Base-by-base conservation (phyloP, 306 rosid genomes). In the Malus sylvestris region DNA sequence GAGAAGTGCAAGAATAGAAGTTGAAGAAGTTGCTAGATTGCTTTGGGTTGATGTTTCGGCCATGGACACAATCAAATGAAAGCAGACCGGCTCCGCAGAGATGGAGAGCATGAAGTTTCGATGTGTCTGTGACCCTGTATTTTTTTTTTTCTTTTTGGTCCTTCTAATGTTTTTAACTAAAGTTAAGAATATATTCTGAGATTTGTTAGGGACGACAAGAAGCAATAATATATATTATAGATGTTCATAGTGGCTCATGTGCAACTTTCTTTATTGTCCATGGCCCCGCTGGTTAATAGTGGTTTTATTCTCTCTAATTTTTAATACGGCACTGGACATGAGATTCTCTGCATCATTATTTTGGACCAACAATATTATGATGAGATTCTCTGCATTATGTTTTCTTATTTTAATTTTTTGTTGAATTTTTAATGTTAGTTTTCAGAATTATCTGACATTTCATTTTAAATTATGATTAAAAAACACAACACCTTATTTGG, bases 1-100 rank as follows among this genome's bases (percentile, higher is more conserved):
- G 96, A 89, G 85, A 90, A 93, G 72, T 85, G 88, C 89, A 90
- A 93, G 86, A 93, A 81, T 88, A 89, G 94, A 93, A 76, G 83
- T 81, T 88, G 85, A 87, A 78, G 64, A 63, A 68, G 25, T 44
- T 4, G 76, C 61, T 19, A 1, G 16, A 3, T 38, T 77, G 60
- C 14, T 23, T 16, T 57, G 4, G 72, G 53, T 51, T 66, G 67
- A 73, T 57, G 8, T 12, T 51, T 67, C 45, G 32, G 42, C 12
- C 78, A 42, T 33, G 73, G 79, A 73, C 79, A 68, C 79, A 59
- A 73, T 69, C 75, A 72, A 63, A 82, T 66, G 75, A 71, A 83
- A 82, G 71, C 84, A 63, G 79, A 77, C 83, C 76, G 83, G 80
- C 85, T 87, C 73, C 74, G 76, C 57, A 75, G 44, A 40, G 72